A percentile compares a stretch with the other conserved stretches of the same genome.
These are phyloP conservation scores for Colletotrichum musicola DNA, from an alignment of 2,329 filamentous ascomycete genomes.

Conservation along the genomic window DNA sequence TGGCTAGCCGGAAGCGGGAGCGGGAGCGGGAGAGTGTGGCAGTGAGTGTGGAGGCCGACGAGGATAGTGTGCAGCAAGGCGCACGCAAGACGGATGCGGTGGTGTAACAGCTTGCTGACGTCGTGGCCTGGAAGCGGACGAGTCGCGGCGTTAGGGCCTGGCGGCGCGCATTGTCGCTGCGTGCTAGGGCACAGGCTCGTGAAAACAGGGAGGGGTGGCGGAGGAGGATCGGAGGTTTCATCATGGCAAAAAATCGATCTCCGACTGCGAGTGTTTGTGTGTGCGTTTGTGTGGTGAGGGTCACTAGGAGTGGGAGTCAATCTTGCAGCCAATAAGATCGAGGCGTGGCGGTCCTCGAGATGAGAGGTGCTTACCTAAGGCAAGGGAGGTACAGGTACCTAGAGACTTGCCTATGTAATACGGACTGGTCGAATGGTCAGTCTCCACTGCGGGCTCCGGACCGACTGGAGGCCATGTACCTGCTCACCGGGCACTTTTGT, in stretches of 20 bases:
- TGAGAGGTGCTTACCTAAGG: conserved; percentile 27
- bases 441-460: conserved; percentile 1
- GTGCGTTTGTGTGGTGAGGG: conserved; percentile 32
- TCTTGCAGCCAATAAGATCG: conserved; percentile 31
- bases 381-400: background rate
- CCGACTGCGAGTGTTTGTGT: conserved; percentile 5
- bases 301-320: conserved; percentile 31
- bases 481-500: no score
- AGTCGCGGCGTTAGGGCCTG: conserved; percentile 31
- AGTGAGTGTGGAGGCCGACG: conserved; percentile 14
- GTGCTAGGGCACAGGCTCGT: conserved; percentile 32
- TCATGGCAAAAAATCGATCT: conserved; percentile 23
- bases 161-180: conserved; percentile 29
- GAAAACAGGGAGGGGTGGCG: conserved; percentile 25
- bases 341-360: conserved; percentile 18
- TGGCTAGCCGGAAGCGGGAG: conserved; percentile 13
- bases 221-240: conserved; percentile 33
- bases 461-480: background rate
- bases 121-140: conserved; percentile 31
- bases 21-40: conserved; percentile 17
- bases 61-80: conserved; percentile 10
- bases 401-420: background rate
- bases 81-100: conserved; percentile 6
- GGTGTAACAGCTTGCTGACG: conserved; percentile 24
- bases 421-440: background rate